These are phyloP conservation scores for Linaria vulgaris DNA, from an alignment of 257 asterid genomes.

Conservation along the genomic window DNA sequence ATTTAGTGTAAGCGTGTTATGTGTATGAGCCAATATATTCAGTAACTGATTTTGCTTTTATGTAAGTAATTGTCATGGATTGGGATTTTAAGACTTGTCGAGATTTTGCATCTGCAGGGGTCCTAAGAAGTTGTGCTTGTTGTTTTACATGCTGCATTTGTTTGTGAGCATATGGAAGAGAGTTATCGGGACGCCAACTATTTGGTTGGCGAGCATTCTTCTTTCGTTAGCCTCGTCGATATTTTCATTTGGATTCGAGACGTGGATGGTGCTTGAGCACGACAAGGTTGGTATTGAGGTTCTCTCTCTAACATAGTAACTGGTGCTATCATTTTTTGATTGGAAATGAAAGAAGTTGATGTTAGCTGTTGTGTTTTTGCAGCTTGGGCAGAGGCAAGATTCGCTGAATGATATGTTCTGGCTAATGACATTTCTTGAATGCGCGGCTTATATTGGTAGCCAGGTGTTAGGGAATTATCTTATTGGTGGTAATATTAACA, in stretches of 20 bases:
- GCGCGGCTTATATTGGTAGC: conserved; percentile 66
- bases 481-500: conserved; percentile 43
- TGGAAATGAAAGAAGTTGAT: not conserved
- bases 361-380: conserved; percentile 28
- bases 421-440: conserved; percentile 79
- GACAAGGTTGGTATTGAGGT: conserved; percentile 57
- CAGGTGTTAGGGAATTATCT: conserved; percentile 74
- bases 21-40: not conserved
- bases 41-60: conserved; percentile 3
- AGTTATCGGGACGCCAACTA: conserved; percentile 40
- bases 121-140: conserved; percentile 66
- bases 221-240: conserved; percentile 74
- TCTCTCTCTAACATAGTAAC: conserved; percentile 6
- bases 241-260: conserved; percentile 73
- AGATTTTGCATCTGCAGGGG: conserved; percentile 56
- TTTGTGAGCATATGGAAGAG: conserved; percentile 59
- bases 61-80: conserved; percentile 3
- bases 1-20: conserved; percentile 85
- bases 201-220: conserved; percentile 64
- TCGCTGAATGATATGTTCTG: conserved; percentile 86
- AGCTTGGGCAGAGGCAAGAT: conserved; percentile 91
- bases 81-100: not conserved
- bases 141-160: conserved; percentile 68
- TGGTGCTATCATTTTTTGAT: conserved; percentile 4
- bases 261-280: conserved; percentile 88